Evolutionary conservation across 2,329 filamentous ascomycete species (phyloP), one percentile per base, ranked within the genome.

Genomic region (Colletotrichum tabaci): DNA sequence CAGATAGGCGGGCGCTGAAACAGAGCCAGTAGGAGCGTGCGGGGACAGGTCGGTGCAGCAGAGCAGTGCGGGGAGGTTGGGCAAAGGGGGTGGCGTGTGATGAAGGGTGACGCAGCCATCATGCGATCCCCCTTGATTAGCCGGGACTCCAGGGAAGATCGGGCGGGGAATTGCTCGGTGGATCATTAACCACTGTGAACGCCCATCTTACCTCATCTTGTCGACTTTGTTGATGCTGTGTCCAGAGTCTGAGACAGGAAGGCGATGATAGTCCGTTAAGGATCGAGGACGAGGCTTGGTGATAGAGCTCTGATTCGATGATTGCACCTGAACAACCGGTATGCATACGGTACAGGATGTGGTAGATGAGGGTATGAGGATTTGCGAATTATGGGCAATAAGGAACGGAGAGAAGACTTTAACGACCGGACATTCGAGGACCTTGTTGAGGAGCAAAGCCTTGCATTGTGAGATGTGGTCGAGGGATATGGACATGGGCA

Each of bases 1-100:
- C 38, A 58, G 68, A 60, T 67, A 46, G 56, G 57, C 50, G 42
- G 60, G 35, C 47, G 35, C 58, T 64, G 69, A 72, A 71, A 72
- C 69, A 44, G 30, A 67, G 46, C 69, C 69, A 72, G 65, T 69
- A 47, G 65, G 69, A 72, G 69, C 66, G 69, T 69, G 69, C 69
- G 69, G 65, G 69, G 53, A 55, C 53, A 61, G 38, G 47, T 40
- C 40, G 66, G 65, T 69, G 69, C 69, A 60, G 60, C 67, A 65
- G 40, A 60, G 47, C 61, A 74, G 58, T 71, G 60, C 50, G 66
- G 72, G 67, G 66, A 63, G 72, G 55, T 68, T 74, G 16, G 65
- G 53, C 21, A 26, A 66, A 50, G 56, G 46, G 42, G 26, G 42
- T 75, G 1, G 52, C 46, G 62, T 70, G 61, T 66, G 61, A 55